Conservation (phyloP, 371 early-diverging fungal genomes). For the Conidiobolus incongruus region DNA sequence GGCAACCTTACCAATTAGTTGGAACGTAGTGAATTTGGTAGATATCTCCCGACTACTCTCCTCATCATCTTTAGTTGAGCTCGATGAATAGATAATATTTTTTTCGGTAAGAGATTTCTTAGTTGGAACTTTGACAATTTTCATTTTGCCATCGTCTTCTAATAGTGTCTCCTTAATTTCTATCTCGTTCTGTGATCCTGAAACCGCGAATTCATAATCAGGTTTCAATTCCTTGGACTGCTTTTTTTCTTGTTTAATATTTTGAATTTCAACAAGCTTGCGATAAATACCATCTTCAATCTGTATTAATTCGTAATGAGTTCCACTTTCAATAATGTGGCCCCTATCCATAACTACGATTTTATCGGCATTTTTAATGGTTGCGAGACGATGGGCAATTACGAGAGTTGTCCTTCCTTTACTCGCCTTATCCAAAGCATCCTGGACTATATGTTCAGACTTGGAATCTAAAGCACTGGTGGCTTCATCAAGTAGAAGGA, state of each 20-base stretch:
- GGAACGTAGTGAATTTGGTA: slow-evolving; percentile 4
- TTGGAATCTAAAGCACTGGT: too few relatives aligned
- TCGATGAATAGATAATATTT: too few relatives aligned
- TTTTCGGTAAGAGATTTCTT: too few relatives aligned
- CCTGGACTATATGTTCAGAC: slow-evolving; percentile 20
- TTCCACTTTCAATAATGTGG: slow-evolving; percentile 41
- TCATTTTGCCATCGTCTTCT: not conserved
- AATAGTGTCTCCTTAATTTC: not conserved
- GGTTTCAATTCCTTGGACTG: slow-evolving; percentile 15
- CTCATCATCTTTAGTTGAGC: slow-evolving; percentile 6
- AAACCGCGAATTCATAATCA: too few relatives aligned
- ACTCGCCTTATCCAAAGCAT: slow-evolving; percentile 52
- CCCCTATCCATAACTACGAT: too few relatives aligned
- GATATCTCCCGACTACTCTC: slow-evolving; percentile 4
- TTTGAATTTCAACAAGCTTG: slow-evolving; percentile 28
- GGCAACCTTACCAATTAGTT: slow-evolving; percentile 5
- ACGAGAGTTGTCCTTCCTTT: slow-evolving; percentile 69
- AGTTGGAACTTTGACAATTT: not conserved
- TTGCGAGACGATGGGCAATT: slow-evolving; percentile 77
- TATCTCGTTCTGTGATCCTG: not conserved
- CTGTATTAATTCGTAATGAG: slow-evolving; percentile 32
- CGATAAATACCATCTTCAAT: slow-evolving; percentile 20
- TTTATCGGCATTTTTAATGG: slow-evolving; percentile 55
- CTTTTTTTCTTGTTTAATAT: slow-evolving; percentile 22
- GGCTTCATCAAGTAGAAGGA: too few relatives aligned